Base-by-base conservation (phyloP, 108 stramenopile species). In the Thalassiosira profunda region DNA sequence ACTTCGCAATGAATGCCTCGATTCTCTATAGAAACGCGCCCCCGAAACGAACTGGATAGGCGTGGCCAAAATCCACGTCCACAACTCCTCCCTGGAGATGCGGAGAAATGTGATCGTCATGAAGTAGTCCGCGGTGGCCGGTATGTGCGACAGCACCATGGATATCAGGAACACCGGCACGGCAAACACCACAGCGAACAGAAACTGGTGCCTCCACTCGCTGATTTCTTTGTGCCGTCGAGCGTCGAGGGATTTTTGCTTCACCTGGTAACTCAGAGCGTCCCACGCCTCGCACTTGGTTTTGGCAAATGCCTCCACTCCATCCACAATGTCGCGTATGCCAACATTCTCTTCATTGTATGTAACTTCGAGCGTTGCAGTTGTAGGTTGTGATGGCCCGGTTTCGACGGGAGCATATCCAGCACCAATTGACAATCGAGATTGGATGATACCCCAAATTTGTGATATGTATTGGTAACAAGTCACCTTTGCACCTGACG, bases 1-100 rank as follows among this genome's bases (percentile, higher is more conserved):
- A 38, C 82, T 63, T 14, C 67, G 62, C 0, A 93, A 21, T 3
- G 72, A 78, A 62, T 85, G 72, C 33, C 49, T 82, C n/a, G 93
- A 81, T 37, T 84, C 83, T 28, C 63, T 31, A 66, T 90, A 93
- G 86, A 95, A 95, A 4, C 81, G 77, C 25, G 63, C 47, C 9
- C 92, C 94, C n/a, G 89, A 81, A 20, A 67, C 55, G 54, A 93
- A 90, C 70, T 95, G 95, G 9, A 96, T 88, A 1, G 91, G 92
- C 41, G 92, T 88, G 35, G 92, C 78, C 51, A 93, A 57, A 20
- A 67, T 42, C 83, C 77, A 86, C 36, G 77, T 66, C 61, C 86
- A 62, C 12, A 88, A 15, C 37, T 79, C 80, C 21, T 82, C 81
- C 29, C 67, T 58, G 9, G 74, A 51, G 20, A 89, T 60, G 7